phyloP scores from a whole-genome alignment of 371 early-diverging fungal species.

The Mucor ambiguus region DNA sequence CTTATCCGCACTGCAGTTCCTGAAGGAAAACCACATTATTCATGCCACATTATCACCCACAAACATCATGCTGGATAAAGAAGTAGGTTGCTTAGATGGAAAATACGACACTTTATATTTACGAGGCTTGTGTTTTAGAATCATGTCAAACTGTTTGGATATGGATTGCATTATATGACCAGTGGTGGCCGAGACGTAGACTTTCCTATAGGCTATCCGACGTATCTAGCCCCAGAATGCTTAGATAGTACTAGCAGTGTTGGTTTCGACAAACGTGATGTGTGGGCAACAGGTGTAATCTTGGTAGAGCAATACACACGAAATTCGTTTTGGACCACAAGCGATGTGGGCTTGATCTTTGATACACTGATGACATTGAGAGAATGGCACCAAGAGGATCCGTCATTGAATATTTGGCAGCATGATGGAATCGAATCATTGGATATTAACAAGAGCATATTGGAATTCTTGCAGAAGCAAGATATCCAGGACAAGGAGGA shows the following conservation, averaged over 20 bases:
- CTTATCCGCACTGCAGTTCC: constrained; percentile 53
- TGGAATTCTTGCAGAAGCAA: constrained; percentile 36
- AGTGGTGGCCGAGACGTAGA: constrained; percentile 58
- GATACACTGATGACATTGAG: constrained; percentile 38
- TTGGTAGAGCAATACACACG: constrained; percentile 58
- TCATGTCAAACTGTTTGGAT: constrained; percentile 58
- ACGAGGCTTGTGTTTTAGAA: constrained; percentile 27
- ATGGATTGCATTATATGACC: constrained; percentile 70
- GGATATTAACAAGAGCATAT: constrained; percentile 39
- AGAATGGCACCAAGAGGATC: constrained; percentile 34
- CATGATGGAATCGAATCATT: constrained; percentile 34
- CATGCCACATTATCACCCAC: constrained; percentile 55
- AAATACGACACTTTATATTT: background rate
- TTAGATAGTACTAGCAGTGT: constrained; percentile 7
- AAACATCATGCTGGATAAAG: constrained; percentile 55
- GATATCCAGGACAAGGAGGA: constrained; percentile 13
- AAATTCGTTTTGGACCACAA: constrained; percentile 60
- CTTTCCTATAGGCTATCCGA: constrained; percentile 63
- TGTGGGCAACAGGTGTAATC: constrained; percentile 68
- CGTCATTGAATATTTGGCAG: constrained; percentile 30
- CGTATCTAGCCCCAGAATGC: constrained; percentile 44
- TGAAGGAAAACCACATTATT: constrained; percentile 48
- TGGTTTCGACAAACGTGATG: constrained; percentile 45
- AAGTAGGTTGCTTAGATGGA: constrained; percentile 33
- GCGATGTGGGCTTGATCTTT: constrained; percentile 46